Evolutionary conservation across 768 basidiomycete species (phyloP), one percentile per base, ranked within the genome.

Genomic region (Suillus ampliporus): DNA sequence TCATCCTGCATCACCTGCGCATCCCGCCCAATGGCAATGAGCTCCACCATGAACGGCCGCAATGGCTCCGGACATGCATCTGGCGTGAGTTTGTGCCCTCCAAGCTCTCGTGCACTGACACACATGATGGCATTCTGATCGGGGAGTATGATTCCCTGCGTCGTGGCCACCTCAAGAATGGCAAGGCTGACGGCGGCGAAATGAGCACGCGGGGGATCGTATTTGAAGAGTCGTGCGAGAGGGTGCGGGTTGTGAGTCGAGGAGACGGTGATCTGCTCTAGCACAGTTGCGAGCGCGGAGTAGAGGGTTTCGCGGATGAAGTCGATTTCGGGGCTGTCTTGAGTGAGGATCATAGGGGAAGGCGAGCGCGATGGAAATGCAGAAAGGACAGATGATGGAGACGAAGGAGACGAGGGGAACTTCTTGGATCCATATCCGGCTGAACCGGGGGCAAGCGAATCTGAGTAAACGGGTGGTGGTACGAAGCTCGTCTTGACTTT

Each of bases 251-350:
- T 28, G 11, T 13, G 38, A 40, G 23, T 26, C 10, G 4, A 37
- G 17, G 38, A 56, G 11, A 10, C 17, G 17, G 38, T 40, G 14
- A 80, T 82, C 5, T 78, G 78, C 54, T 87, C 83, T 50, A 94
- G 80, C 1, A 84, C 86, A 65, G 92, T 91, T 0, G 83, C 92
- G 4, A 95, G 80, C 2, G 91, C 85, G 0, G 93, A 91, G 73
- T 94, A 95, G 19, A 95, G 83, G 0, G 93, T 94, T 74, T 95
- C 92, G 31, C 94, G 89, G 63, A 95, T 94, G 70, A 90, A 80
- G 61, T 88, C 85, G 65, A 95, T 89, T 0, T 86, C 88, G 0
- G 84, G 82, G 48, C 77, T 74, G 37, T 70, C 46, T 14, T 67
- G 65, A 19, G 71, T 68, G 47, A 76, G 72, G 46, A 86, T 74